These are phyloP conservation scores for Geotrichum candidum DNA, from an alignment of 1,139 yeast genomes.

Conservation along the genomic window DNA sequence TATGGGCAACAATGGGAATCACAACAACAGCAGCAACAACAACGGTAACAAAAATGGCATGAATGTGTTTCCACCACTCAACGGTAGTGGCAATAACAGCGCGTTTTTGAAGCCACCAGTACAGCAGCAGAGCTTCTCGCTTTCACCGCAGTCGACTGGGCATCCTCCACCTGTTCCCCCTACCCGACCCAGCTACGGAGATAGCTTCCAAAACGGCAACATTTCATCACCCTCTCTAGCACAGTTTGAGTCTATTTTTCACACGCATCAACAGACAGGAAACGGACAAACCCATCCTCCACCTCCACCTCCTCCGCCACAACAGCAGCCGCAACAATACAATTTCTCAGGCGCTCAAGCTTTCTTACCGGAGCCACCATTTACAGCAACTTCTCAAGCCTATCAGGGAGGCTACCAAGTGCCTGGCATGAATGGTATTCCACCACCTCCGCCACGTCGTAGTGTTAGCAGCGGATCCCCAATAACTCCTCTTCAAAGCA, in stretches of 20 bases:
- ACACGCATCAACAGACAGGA: not conserved
- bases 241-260: slow-evolving; percentile 12
- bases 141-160: slow-evolving; percentile 10
- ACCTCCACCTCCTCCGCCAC: slow-evolving; percentile 6
- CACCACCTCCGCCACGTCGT: slow-evolving; percentile 13
- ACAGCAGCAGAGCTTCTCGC: slow-evolving; percentile 4
- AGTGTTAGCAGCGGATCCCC: slow-evolving; percentile 8
- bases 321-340: slow-evolving; percentile 14
- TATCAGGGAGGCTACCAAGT: not conserved
- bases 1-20: not conserved
- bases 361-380: slow-evolving; percentile 2
- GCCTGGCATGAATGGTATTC: not conserved
- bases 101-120: slow-evolving; percentile 9
- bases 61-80: too few relatives aligned
- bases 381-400: not conserved
- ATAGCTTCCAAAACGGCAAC: not conserved
- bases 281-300: not conserved
- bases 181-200: slow-evolving; percentile 2
- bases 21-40: slow-evolving; percentile 5
- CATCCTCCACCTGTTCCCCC: slow-evolving; percentile 7
- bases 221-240: slow-evolving; percentile 4
- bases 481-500: not conserved
- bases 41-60: slow-evolving; percentile 3
- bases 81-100: not conserved
- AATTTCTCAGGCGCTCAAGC: slow-evolving; percentile 6